A percentile compares a stretch with the other conserved stretches of the same genome.
Evolutionary conservation across 2,329 filamentous ascomycete genomes (phyloP).

Genomic region (Fusarium sp.): DNA sequence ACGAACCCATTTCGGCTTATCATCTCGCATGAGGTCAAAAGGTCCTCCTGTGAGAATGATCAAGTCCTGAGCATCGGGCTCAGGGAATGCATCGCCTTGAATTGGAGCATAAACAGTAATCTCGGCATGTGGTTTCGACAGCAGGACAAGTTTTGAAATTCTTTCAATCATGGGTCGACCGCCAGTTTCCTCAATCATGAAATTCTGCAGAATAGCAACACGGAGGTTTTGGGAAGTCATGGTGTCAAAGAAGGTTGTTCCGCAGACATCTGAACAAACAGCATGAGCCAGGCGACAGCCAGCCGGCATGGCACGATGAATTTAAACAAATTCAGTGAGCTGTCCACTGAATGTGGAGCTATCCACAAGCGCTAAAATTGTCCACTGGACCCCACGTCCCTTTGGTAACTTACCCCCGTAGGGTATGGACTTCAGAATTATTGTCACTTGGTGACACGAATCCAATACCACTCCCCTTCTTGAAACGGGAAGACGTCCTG

Average conservation of each 20-base stretch:
- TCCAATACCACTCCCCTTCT: background rate
- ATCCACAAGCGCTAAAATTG: too few relatives aligned
- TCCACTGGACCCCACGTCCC: background rate
- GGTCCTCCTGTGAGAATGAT: slow-evolving; percentile 7
- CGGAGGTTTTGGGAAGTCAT: background rate
- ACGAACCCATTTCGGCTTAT: background rate
- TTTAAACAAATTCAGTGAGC: background rate
- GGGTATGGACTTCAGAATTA: background rate
- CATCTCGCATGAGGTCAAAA: background rate
- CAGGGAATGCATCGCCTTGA: background rate
- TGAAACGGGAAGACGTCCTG: background rate
- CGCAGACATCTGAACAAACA: background rate
- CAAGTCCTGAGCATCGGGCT: background rate
- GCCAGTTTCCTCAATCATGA: background rate
- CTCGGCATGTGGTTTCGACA: background rate
- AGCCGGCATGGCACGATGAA: too few relatives aligned
- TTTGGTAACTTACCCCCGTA: background rate
- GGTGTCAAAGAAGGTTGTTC: background rate
- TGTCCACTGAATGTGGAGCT: background rate
- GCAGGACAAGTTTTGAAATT: background rate
- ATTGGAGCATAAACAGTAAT: background rate
- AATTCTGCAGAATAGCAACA: slow-evolving; percentile 6
- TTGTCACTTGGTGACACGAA: background rate
- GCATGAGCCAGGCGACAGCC: too few relatives aligned
- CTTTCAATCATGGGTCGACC: background rate